A percentile compares a stretch with the other conserved stretches of the same genome.
phyloP scores from a whole-genome alignment of 2,329 filamentous ascomycete genomes.

The Pseudogymnoascus pannorum region DNA sequence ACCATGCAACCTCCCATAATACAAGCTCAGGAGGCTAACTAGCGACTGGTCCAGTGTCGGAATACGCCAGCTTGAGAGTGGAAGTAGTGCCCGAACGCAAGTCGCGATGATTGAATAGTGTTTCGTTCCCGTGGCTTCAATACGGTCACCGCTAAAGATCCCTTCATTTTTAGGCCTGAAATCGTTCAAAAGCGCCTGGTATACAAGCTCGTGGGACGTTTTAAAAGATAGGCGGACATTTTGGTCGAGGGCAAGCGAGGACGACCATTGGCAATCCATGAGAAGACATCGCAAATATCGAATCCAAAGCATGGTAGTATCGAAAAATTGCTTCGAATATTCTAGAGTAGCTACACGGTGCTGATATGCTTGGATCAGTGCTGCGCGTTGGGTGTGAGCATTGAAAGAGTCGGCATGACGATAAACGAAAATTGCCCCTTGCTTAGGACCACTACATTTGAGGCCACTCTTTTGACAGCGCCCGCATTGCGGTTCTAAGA shows the following conservation, averaged over 20 bases:
- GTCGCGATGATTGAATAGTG: not conserved
- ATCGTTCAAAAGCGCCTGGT: not conserved
- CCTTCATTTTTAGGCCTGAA: not conserved
- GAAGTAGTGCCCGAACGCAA: not conserved
- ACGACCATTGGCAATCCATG: not conserved
- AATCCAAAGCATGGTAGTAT: not conserved
- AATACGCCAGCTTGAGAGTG: not conserved
- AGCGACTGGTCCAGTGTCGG: not conserved
- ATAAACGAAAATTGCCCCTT: not conserved
- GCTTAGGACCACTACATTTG: not conserved
- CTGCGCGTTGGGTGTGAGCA: not conserved
- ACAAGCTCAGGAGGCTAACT: not conserved
- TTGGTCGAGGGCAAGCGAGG: not conserved
- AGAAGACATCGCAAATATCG: not conserved
- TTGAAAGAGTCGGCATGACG: not conserved
- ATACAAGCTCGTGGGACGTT: not conserved
- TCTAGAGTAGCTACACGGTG: not conserved
- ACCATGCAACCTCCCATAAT: not conserved
- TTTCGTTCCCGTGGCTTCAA: not conserved
- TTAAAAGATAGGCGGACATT: not conserved
- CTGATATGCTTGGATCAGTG: not conserved
- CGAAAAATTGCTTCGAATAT: not conserved
- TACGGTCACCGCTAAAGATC: not conserved
- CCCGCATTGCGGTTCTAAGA: not conserved
- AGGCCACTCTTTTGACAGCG: not conserved